These are phyloP conservation scores for Puccinia novopanici DNA, from an alignment of 1,284 basidiomycete genomes.

Conservation along the genomic window DNA sequence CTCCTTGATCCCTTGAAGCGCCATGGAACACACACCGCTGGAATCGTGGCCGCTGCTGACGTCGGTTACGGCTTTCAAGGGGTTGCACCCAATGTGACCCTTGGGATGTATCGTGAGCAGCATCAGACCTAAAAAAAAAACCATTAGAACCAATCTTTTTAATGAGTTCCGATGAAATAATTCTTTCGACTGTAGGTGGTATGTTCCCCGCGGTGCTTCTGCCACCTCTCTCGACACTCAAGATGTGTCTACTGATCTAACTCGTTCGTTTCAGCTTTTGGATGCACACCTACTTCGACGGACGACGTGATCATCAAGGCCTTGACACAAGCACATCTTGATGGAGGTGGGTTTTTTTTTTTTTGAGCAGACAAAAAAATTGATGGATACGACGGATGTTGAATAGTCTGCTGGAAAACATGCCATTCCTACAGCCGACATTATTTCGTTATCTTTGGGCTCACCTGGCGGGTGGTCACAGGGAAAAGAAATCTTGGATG, in stretches of 20 bases:
- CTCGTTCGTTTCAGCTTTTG: not conserved
- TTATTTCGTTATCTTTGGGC: constrained; percentile 37
- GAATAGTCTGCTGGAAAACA: not conserved
- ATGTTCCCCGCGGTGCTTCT: not conserved
- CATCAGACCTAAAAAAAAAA: not conserved
- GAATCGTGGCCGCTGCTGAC: constrained; percentile 37
- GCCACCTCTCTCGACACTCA: not conserved
- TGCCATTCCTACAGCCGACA: constrained; percentile 31
- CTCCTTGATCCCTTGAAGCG: not conserved
- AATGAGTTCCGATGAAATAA: not conserved
- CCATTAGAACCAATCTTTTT: not conserved
- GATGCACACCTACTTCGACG: not conserved
- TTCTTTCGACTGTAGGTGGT: not conserved
- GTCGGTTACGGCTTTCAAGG: constrained; percentile 39
- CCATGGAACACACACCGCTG: constrained; percentile 48
- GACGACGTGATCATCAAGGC: constrained; percentile 30
- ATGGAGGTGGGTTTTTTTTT: constrained; percentile 33
- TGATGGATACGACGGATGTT: too few relatives aligned
- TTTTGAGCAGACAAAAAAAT: too few relatives aligned
- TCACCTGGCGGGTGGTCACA: constrained; percentile 33
- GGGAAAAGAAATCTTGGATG: constrained; percentile 17
- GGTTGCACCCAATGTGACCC: constrained; percentile 35
- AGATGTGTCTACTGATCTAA: not conserved
- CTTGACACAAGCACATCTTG: constrained; percentile 30
- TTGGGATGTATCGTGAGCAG: constrained; percentile 47